Evolutionary conservation across 1,284 basidiomycete genomes (phyloP), one percentile per base, ranked within the genome.

Genomic region (Ustilago trichophora): DNA sequence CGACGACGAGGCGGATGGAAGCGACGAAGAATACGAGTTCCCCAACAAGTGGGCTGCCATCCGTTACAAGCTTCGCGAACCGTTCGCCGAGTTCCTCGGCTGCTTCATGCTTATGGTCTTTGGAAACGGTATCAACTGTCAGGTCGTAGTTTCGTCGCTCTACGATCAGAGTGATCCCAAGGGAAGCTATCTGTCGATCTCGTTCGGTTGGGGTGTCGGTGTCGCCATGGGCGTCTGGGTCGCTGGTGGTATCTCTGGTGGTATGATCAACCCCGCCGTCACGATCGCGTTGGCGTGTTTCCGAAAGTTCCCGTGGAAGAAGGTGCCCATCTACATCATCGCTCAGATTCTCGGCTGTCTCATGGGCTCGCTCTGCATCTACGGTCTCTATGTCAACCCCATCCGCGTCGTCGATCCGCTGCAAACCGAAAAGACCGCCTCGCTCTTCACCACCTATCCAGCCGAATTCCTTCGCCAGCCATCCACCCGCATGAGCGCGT

Each of bases 241-340:
- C 2, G 64, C 75, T 1, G 76, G 76, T 40, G 76, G 76, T 27
- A 67, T 78, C 29, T 73, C 70, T 13, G 76, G 76, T 26, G 76
- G 65, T 21, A 69, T 69, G 58, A 67, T 59, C 41, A 72, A 72
- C 43, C 76, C 75, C 6, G 70, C 73, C 16, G 73, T 75, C 7
- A 92, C 90, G 4, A 77, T 92, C 33, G 84, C 87, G 6, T 75
- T 91, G 37, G 90, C 89, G 0, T 83, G 86, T 9, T 87, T 87
- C 76, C 87, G 91, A 55, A 85, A 85, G 50, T 92, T 93, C 80
- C 89, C 91, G 2, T 90, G 88, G 88, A 86, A 85, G 65, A 92
- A 91, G 80, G 90, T 91, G 0, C 90, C 90, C 0, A 83, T 78
- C 74, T 93, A 89, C 79, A 86, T 91, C 45, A 75, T 87, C 38